Base-by-base conservation (phyloP, 2,329 filamentous ascomycete species). In the Lachnellula arida region DNA sequence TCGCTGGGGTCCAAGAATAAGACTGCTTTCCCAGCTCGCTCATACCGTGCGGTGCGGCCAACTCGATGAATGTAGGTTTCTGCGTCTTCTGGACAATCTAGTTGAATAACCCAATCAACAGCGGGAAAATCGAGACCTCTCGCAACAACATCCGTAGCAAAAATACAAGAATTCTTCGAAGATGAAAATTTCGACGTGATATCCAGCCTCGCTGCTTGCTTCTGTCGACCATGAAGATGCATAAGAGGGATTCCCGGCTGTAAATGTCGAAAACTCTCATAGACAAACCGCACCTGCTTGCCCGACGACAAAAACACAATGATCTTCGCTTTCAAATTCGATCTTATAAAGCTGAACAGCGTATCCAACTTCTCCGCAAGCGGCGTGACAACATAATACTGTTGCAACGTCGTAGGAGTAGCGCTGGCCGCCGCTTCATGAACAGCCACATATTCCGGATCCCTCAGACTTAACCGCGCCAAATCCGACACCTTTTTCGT, bases 21-120 rank as follows among this genome's bases (percentile, higher is more conserved):
- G 0, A 97, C 90, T 1, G 94, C 93, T 40, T 87, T 85, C 7
- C 94, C 94, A 52, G 90, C 84, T 61, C 88, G 87, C 67, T 97
- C 87, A 71, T 95, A 97, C 22, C 93, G 84, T n/a, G 94, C 94
- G 17, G 94, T 97, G 32, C 94, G 84, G 1, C 94, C 94, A 4
- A 97, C 93, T 57, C 94, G 85, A 73, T 99, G 94, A 64, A 99
- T 97, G 68, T 99, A 99, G 0, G 94, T 99, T 67, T 97, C 94
- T 4, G 89, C 88, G 71, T 99, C 93, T 72, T 99, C 94, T 0
- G 94, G 94, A 63, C 90, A 96, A 71, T 99, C 94, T n/a, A 90
- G 81, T 70, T 99, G 94, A n/a, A 99, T 91, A 5, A 99, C 94
- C 88, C 94, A 99, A 71, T 99, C 94, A 0, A 99, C 94, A 3